Base-by-base conservation (phyloP, 2,329 filamentous ascomycete genomes). In the Sporothrix inflata region DNA sequence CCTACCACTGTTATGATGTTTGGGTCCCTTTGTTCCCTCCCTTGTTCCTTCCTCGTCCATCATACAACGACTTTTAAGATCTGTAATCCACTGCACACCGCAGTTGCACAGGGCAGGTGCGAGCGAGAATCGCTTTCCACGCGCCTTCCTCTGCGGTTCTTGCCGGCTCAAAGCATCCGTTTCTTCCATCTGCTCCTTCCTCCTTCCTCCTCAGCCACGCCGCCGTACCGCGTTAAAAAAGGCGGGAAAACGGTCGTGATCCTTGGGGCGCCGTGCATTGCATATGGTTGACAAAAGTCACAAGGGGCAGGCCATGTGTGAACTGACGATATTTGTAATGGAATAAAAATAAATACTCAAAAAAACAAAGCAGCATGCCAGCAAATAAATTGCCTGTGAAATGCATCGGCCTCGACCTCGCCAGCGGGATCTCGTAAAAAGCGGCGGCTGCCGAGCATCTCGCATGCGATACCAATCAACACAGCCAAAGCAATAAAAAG, bases 391-490 rank as follows among this genome's bases (percentile, higher is more conserved):
- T 57, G 2, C 34, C 3, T 40, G 8, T 42, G 34, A 53, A 30
- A 6, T 24, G 19, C n/a, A 12, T 42, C 34, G 9, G 57, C 30
- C 7, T 42, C 19, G 21, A 34, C 16, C 53, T 61, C n/a, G n/a
- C 42, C 34, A 42, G 19, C 34, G n/a, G n/a, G 21, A 42, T 63
- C 57, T 42, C 57, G 34, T 42, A 63, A 63, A 63, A 63, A 40
- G 14, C 12, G 53, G 14, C 12, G 34, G 49, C n/a, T n/a, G n/a
- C n/a, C 2, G 47, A 51, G 47, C 19, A 21, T 21, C 5, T 57
- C 53, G 53, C 27, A 57, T 30, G 4, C 53, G 14, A 19, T 8
- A 3, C 14, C 53, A 57, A 57, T 34, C 27, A 57, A 34, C 27
- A 14, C 14, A 34, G 53, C 27, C 53, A 57, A 34, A 6, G 19